These are phyloP conservation scores for Circinella minor DNA, from an alignment of 371 early-diverging fungal species.

Conservation along the genomic window DNA sequence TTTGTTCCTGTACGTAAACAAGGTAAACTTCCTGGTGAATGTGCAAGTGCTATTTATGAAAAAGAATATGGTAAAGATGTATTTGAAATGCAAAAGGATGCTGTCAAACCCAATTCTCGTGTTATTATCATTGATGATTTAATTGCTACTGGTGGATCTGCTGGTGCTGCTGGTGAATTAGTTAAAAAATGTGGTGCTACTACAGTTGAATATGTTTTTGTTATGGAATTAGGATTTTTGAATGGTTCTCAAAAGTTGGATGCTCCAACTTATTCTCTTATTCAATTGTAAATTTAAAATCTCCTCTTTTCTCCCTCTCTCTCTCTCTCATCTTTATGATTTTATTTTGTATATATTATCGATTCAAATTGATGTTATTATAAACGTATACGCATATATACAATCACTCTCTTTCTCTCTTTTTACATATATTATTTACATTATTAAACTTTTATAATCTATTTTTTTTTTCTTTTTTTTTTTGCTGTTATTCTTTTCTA, in stretches of 20 bases:
- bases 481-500: too few species aligned
- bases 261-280: conserved; percentile 87
- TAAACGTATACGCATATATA: too few species aligned
- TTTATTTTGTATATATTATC: not conserved
- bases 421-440: too few species aligned
- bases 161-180: conserved; percentile 84
- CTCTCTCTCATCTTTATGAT: not conserved
- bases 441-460: too few species aligned
- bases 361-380: too few species aligned
- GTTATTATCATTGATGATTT: conserved; percentile 96
- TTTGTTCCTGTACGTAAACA: conserved; percentile 96
- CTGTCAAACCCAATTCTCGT: conserved; percentile 82
- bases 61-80: conserved; percentile 97
- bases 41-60: conserved; percentile 72
- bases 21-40: conserved; percentile 93
- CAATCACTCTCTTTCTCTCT: too few species aligned
- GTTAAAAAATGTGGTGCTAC: conserved; percentile 78
- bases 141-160: conserved; percentile 95
- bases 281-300: conserved; percentile 64
- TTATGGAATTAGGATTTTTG: conserved; percentile 88
- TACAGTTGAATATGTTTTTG: conserved; percentile 85
- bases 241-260: conserved; percentile 78
- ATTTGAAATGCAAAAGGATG: conserved; percentile 89
- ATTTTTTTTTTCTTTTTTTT: too few species aligned
- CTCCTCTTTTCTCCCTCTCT: not conserved